phyloP scores from a whole-genome alignment of 1,284 basidiomycete genomes.

The Rhizoctonia solani region DNA sequence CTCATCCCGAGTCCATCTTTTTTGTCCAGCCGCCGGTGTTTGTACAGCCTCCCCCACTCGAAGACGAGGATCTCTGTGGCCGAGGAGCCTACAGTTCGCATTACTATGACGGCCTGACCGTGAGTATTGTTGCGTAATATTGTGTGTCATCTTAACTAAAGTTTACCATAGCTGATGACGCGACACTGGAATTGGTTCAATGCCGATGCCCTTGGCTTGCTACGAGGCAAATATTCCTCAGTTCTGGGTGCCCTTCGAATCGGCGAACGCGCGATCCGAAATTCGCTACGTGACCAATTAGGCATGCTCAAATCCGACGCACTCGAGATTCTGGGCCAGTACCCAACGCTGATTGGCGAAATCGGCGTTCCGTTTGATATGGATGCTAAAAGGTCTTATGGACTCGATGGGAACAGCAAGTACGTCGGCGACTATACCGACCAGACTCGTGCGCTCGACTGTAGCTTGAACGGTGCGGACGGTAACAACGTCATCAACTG shows the following conservation, averaged over 20 bases:
- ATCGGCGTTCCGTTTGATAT: conserved; percentile 95
- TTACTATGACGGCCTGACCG: conserved; percentile 90
- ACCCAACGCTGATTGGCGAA: conserved; percentile 93
- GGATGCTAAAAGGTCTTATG: conserved; percentile 82
- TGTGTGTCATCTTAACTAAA: neutral
- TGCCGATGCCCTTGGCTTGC: conserved; percentile 88
- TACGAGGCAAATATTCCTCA: conserved; percentile 80
- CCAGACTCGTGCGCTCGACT: conserved; percentile 89
- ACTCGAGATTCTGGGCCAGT: conserved; percentile 61
- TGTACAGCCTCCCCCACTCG: conserved; percentile 67
- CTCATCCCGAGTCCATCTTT: conserved; percentile 84
- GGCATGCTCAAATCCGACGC: conserved; percentile 77
- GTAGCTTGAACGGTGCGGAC: conserved; percentile 87
- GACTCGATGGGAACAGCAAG: conserved; percentile 76
- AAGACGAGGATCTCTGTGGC: conserved; percentile 61
- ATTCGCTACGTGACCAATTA: conserved; percentile 82
- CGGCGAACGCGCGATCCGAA: conserved; percentile 82
- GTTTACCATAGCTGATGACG: conserved; percentile 60
- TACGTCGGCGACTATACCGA: conserved; percentile 76
- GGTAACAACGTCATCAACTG: conserved; percentile 82
- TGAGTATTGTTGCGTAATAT: conserved; percentile 46
- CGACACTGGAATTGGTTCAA: conserved; percentile 97
- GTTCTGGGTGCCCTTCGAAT: conserved; percentile 59
- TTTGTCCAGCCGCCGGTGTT: conserved; percentile 96
- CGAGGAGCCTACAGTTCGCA: conserved; percentile 83